Base-by-base conservation (phyloP, 805 yeast genomes). In the Candida mattraensis region DNA sequence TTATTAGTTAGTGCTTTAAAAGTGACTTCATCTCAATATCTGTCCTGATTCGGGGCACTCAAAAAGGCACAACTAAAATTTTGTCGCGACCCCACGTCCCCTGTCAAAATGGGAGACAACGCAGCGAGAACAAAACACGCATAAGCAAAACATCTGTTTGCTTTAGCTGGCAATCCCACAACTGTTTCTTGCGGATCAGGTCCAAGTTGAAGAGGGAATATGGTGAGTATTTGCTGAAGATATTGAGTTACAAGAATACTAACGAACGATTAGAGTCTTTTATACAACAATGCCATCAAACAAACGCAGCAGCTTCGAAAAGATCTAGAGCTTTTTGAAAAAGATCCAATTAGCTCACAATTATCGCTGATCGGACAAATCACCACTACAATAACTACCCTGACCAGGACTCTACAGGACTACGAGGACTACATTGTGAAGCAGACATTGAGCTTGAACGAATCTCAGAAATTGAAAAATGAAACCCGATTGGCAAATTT, bases 241-340 rank as follows among this genome's bases (percentile, higher is more conserved):
- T 17, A 16, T 24, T 16, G 9, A 13, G 5, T 11, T 10, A 15
- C 7, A 19, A 18, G 19, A 36, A 28, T 29, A 14, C 30, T 5
- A 5, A 30, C 44, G 31, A 24, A 36, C 28, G 12, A 7, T 12
- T 33, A 72, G 98, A 89, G 88, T 63, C 80, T 95, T 18, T 69
- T 89, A 34, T 87, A 83, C 64, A 91, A 87, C 63, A 95, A 87
- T 60, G 96, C 95, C 7, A 70, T 84, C 36, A 87, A 87, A 60
- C 96, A 89, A 61, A 77, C 87, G 19, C 86, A 78, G 50, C 70
- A 80, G 18, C 64, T 91, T 34, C 74, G 79, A 40, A 74, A 75
- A 42, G 96, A 88, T 50, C 62, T 91, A 31, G 68, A 73, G 13
- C 61, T 67, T 34, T 81, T 91, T 47, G 89, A 82, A 52, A 64